Base-by-base conservation (phyloP, 2,329 filamentous ascomycete genomes). In the Aphanoascus verrucosus region DNA sequence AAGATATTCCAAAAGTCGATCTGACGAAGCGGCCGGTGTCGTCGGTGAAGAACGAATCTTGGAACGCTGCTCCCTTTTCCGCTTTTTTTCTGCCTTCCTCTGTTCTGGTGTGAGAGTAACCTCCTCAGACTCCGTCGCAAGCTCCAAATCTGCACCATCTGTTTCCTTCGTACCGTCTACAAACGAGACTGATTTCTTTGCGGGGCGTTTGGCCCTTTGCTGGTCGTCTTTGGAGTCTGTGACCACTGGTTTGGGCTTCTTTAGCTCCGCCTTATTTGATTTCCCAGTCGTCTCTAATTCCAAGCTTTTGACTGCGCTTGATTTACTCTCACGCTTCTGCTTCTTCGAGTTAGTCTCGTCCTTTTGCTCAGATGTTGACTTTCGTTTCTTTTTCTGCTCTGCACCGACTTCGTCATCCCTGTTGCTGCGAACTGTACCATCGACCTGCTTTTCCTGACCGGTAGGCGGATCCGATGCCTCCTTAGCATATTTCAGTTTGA, bases 1-100 rank as follows among this genome's bases (percentile, higher is more conserved):
- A 43, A 96, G 78, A 66, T 96, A 96, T 51, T 80, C 76, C 14
- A 94, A 75, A 55, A 88, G 84, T 12, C 83, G 78, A 5, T 63
- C 49, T 32, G 54, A 53, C 14, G 34, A 35, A 31, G 42, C 15
- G 5, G 50, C 14, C 9, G 32, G 9, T 9, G 32, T 31, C 20
- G 5, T 17, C 11, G 41, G 32, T 2, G 17, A 17, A 9, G 51
- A 23, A 5, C 47, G 52, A 35, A 41, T 52, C 17, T 55, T 55
- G 37, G 51, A 52, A 17, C 23, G 58, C 45, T 50, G 55, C 46
- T 44, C 55, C 48, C 48, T 52, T 45, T 45, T 54, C 54, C 49
- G 17, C 23, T 38, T 53, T 54, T 61, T 57, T 47, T 55, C 58
- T 12, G 57, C 63, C 61, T 49, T 58, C 49, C 54, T 53, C 53